Evolutionary conservation across 1,284 basidiomycete species (phyloP).

Genomic region (Tylopilus sp.): DNA sequence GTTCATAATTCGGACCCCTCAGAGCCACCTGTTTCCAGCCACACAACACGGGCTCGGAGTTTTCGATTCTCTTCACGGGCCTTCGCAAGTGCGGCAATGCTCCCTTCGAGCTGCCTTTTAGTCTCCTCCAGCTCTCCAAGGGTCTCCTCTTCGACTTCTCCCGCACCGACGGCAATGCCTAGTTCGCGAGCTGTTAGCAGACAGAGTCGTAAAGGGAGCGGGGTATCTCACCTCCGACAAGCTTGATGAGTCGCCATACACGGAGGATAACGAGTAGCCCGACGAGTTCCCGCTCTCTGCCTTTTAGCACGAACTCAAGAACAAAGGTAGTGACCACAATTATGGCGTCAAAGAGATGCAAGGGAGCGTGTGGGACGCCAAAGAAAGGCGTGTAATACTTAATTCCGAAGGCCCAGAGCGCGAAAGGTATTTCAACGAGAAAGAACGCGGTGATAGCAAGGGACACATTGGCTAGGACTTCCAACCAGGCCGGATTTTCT

Average conservation of each 20-base stretch:
- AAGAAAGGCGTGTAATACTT: constrained; percentile 58
- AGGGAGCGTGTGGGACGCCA: constrained; percentile 44
- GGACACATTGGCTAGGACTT: constrained; percentile 57
- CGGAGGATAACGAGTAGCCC: constrained; percentile 68
- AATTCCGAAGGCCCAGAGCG: constrained; percentile 60
- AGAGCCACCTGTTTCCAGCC: constrained; percentile 36
- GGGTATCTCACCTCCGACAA: constrained; percentile 61
- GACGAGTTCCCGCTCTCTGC: constrained; percentile 64
- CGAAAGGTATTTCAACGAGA: constrained; percentile 69
- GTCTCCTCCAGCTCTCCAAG: constrained; percentile 46
- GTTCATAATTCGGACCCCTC: constrained; percentile 34
- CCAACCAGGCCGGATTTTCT: constrained; percentile 57
- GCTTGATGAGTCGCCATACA: constrained; percentile 73
- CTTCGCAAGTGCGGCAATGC: constrained; percentile 35
- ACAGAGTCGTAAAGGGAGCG: not conserved
- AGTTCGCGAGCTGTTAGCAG: constrained; percentile 10
- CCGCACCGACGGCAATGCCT: constrained; percentile 73
- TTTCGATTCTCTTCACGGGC: constrained; percentile 38
- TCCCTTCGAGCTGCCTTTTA: constrained; percentile 44
- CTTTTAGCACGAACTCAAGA: constrained; percentile 64
- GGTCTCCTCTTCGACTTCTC: constrained; percentile 59
- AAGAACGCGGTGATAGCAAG: constrained; percentile 67
- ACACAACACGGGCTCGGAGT: constrained; percentile 33
- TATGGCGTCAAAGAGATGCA: constrained; percentile 71
- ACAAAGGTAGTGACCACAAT: constrained; percentile 70